These are phyloP conservation scores for Populus tremula DNA, from an alignment of 345 rosid species.

Conservation along the genomic window DNA sequence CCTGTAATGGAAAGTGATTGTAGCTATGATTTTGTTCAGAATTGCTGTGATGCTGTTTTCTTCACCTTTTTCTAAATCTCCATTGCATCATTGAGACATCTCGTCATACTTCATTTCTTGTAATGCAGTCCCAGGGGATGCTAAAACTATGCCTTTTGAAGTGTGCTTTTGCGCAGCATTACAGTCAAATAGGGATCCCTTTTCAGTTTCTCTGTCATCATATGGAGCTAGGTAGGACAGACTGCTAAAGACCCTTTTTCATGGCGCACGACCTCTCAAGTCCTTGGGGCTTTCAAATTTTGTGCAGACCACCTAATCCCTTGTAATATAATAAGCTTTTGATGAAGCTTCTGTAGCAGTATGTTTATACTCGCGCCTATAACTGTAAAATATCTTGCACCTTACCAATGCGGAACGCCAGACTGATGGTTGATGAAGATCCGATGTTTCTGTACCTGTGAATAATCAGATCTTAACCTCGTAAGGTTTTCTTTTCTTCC, in stretches of 20 bases:
- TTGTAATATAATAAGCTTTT: neutral
- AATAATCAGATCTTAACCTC: neutral
- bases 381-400: neutral
- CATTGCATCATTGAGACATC: neutral
- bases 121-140: neutral
- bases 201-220: neutral
- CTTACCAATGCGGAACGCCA: neutral
- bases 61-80: neutral
- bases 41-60: neutral
- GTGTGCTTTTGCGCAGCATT: neutral
- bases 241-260: neutral
- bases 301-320: constrained; percentile 1
- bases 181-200: neutral
- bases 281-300: neutral
- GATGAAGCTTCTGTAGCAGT: neutral
- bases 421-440: neutral
- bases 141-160: neutral
- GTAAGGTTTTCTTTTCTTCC: neutral
- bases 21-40: neutral
- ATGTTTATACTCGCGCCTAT: neutral
- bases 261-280: neutral
- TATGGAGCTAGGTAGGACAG: neutral
- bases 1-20: neutral
- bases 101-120: neutral
- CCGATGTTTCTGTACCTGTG: neutral